Evolutionary conservation across 331 rosid genomes (phyloP), one percentile per base, ranked within the genome.

Genomic region (Acacia concinna): DNA sequence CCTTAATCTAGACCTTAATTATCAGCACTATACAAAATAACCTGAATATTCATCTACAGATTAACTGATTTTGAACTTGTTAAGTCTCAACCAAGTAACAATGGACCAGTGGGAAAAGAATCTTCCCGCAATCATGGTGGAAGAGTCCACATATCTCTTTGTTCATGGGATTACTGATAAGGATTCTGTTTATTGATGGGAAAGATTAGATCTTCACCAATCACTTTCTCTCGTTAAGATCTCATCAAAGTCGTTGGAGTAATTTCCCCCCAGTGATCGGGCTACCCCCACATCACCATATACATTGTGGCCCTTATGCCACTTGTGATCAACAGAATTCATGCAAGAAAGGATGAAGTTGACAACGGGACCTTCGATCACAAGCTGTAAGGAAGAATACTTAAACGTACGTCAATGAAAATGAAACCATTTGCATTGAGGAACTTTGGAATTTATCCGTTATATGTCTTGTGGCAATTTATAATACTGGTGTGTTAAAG

Each of bases 141-240:
- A 79, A 82, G 49, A 65, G 66, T 75, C 82, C 77, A 54, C 71
- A 78, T 82, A 57, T 78, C 47, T 23, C 43, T 74, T 59, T 76
- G 78, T 69, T 75, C 31, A 17, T 12, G 12, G 80, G 81, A 82
- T 73, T 59, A 32, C 52, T 70, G 89, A 83, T 77, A 86, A 86
- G 85, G 82, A 85, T 82, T 82, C 84, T 66, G 78, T 32, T 80
- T 37, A 73, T 47, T n/a, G 64, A 54, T 76, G 84, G 78, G 78
- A 83, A 63, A 76, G 65, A n/a, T 23, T 34, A 67, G 82, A 75
- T 82, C 76, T 79, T 75, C 80, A 27, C 17, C 78, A 57, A 79
- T 71, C 80, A 30, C 63, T 64, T 79, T 49, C 21, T 25, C 70
- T 76, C 81, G 2, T 43, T n/a, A 79, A n/a, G 68, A 83, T 82